Evolutionary conservation across 371 early-diverging fungal species (phyloP).

Genomic region (Blyttiomyces sp.): DNA sequence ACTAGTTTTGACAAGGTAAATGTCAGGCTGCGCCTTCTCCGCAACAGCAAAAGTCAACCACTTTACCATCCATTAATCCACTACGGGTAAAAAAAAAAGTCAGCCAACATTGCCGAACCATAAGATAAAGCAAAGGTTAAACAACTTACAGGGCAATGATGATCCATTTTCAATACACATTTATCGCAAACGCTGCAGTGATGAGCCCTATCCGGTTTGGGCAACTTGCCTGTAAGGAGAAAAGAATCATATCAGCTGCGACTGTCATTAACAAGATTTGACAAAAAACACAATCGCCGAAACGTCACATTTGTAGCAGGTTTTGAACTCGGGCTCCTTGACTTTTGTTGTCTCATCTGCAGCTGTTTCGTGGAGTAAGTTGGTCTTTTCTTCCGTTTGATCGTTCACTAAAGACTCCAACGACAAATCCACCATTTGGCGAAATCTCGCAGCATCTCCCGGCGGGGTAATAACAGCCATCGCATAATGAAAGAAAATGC

Average conservation of each 20-base stretch:
- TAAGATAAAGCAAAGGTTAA: too few species aligned
- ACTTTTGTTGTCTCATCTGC: neutral
- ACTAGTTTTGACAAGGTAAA: too few species aligned
- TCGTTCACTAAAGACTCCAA: too few species aligned
- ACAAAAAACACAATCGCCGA: too few species aligned
- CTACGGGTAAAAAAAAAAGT: slow-evolving; percentile 6
- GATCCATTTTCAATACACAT: slow-evolving; percentile 25
- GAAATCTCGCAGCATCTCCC: neutral
- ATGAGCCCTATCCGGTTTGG: slow-evolving; percentile 88
- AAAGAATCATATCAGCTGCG: neutral
- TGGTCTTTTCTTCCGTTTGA: neutral
- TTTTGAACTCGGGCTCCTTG: neutral
- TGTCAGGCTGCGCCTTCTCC: too few species aligned
- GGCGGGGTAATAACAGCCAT: neutral
- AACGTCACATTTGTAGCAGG: neutral
- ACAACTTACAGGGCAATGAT: slow-evolving; percentile 29
- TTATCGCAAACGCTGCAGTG: slow-evolving; percentile 86
- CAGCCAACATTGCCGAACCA: too few species aligned
- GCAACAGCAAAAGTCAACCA: too few species aligned
- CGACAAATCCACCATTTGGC: too few species aligned
- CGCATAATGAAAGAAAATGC: neutral
- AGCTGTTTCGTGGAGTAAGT: neutral
- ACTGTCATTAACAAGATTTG: too few species aligned
- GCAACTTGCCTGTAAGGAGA: slow-evolving; percentile 17
- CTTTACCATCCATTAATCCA: slow-evolving; percentile 34